These are phyloP conservation scores for Medicago ruthenica DNA, from an alignment of 306 rosid genomes.

Conservation along the genomic window DNA sequence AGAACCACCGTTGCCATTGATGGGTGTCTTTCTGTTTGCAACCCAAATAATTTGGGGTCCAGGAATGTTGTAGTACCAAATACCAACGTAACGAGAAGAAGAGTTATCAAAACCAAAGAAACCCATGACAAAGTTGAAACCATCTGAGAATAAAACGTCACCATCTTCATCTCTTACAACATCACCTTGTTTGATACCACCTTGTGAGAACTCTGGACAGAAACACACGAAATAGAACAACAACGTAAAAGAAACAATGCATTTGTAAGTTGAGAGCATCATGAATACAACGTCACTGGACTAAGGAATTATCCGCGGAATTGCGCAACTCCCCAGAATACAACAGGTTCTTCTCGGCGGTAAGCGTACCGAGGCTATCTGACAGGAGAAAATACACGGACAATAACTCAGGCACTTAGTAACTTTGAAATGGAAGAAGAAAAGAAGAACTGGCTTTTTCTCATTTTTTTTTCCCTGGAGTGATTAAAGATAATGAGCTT, in stretches of 20 bases:
- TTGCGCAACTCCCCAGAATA: too few species aligned
- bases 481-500: too few species aligned
- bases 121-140: constrained; percentile 57
- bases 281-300: too few species aligned
- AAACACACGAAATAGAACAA: constrained; percentile 38
- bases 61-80: constrained; percentile 61
- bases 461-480: too few species aligned
- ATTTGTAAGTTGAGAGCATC: not conserved
- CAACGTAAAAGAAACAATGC: not conserved
- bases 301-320: too few species aligned
- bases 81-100: constrained; percentile 65
- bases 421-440: too few species aligned
- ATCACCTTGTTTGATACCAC: constrained; percentile 47
- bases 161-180: constrained; percentile 52
- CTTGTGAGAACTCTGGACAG: constrained; percentile 44
- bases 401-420: too few species aligned
- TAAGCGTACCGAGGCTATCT: too few species aligned
- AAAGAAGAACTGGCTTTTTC: too few species aligned
- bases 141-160: constrained; percentile 47
- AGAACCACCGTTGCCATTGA: constrained; percentile 51
- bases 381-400: too few species aligned
- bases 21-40: constrained; percentile 69
- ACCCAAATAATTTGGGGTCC: constrained; percentile 56
- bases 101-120: constrained; percentile 64
- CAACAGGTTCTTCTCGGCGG: too few species aligned